Evolutionary conservation across 164 flowering plant species (phyloP), one percentile per base, ranked within the genome.

Genomic region (Cinnamomum chago): DNA sequence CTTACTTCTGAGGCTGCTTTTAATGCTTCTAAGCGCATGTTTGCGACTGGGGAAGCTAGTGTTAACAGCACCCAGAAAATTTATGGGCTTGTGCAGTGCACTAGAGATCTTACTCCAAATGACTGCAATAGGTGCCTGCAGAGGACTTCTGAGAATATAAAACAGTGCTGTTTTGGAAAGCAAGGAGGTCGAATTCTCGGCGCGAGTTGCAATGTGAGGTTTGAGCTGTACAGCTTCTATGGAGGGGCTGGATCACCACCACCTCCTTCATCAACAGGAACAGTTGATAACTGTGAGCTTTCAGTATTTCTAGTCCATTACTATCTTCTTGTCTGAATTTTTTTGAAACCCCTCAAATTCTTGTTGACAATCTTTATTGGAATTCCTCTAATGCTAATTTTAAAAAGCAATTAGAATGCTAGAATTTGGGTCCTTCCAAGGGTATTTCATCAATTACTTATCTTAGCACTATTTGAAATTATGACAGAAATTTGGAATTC

Each of bases 11-110:
- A 64, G 23, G 27, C 67, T 23, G 67, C 67, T 64, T 64, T 64
- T 12, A 25, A 64, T 64, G 3, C 67, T 10, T 64, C 67, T 12
- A 64, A 22, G 11, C 65, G 2, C 67, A 14, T 75, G 28, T 76
- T 22, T 35, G 74, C 78, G 1, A 22, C 52, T 40, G 70, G 78
- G 17, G 18, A 50, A 22, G 35, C 22, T 20, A 25, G 15, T 11
- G 30, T 62, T 3, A 30, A 50, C 27, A 52, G 13, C 2, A 9
- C 15, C 22, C 66, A 23, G 33, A 64, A 20, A 3, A 13, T 76
- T 1, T 72, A 71, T 51, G 73, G 72, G n/a, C 76, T 84, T 0
- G 83, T 51, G 2, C 88, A 86, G 82, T 88, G 90, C 78, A 81
- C 83, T 13, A 76, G 78, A 33, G 85, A 86, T 76, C 12, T 86